Percentiles rank a stretch among this genome's conserved stretches.
Evolutionary conservation across 352 stramenopile species (phyloP).

Genomic region (Phytophthora megakarya): DNA sequence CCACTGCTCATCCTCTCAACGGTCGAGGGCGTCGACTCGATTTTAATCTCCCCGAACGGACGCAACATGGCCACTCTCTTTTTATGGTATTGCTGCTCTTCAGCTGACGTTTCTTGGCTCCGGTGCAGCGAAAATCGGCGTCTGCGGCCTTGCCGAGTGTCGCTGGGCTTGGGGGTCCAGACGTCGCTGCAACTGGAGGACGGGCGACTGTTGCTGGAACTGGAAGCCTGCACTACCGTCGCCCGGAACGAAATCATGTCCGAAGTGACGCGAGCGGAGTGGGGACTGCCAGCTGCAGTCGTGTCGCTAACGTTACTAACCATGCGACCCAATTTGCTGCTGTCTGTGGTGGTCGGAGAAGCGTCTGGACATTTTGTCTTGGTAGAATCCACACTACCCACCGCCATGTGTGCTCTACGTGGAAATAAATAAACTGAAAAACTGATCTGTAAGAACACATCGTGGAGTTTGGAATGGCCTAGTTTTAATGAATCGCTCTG

Average conservation of each 20-base stretch:
- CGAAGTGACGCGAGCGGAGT: slow-evolving; percentile 36
- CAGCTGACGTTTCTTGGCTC: background rate
- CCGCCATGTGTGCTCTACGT: slow-evolving; percentile 11
- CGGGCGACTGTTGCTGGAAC: background rate
- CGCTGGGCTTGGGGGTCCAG: slow-evolving; percentile 4
- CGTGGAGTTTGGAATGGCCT: background rate
- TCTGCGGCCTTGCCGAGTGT: slow-evolving; percentile 9
- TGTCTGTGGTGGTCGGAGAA: background rate
- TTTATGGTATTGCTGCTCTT: background rate
- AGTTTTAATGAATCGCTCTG: background rate
- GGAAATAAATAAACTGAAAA: slow-evolving; percentile 32
- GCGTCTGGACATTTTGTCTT: slow-evolving; percentile 11
- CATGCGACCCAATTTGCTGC: background rate
- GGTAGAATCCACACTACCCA: background rate
- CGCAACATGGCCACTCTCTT: slow-evolving; percentile 7
- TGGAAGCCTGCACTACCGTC: slow-evolving; percentile 33
- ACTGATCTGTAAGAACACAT: slow-evolving; percentile 4
- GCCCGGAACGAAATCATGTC: slow-evolving; percentile 61
- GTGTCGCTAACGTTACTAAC: slow-evolving; percentile 35
- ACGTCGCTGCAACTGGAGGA: slow-evolving; percentile 6
- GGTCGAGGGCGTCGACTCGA: slow-evolving; percentile 27
- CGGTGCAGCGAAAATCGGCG: slow-evolving; percentile 9
- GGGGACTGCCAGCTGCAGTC: slow-evolving; percentile 16
- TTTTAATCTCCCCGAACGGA: slow-evolving; percentile 37
- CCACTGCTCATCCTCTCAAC: slow-evolving; percentile 1